Evolutionary conservation across 2,329 filamentous ascomycete species (phyloP), one percentile per base, ranked within the genome.

Genomic region (Fusarium guadeloupense): DNA sequence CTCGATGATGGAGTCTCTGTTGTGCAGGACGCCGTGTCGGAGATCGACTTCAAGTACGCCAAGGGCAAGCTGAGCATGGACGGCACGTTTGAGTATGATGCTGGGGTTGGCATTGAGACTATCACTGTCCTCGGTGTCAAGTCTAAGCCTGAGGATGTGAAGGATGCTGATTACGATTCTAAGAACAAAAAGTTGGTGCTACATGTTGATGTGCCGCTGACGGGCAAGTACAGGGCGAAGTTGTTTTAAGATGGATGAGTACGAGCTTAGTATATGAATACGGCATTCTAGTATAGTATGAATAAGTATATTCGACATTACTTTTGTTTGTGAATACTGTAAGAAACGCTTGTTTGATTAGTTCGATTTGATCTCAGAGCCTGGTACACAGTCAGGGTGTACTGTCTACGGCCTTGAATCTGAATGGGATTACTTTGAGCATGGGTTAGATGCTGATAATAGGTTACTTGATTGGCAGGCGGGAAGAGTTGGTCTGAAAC

Each of bases 1-100:
- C 78, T 93, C 4, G 91, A 94, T 62, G 91, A 94, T 55, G 91
- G 91, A 12, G 84, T 86, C 57, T 86, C 82, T 19, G 67, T 92
- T 33, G 76, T 82, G 48, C 89, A 90, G 74, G 67, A 76, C 4
- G 72, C 68, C 1, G 84, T 80, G 4, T 85, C 82, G 1, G 76
- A 84, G 49, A 80, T 92, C 41, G 73, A 78, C n/a, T 90, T 93
- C 67, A 67, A 72, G 14, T 93, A 85, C 69, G 76, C 79, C 26
- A 72, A 79, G 5, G 82, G 83, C 25, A 77, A 76, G 52, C 77
- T 90, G 17, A 76, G 66, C 2, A 76, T 81, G 30, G 76, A 73
- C 3, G 87, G 87, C 1, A 74, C 68, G 0, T 89, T 88, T 69
- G 83, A 75, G 0, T 89, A 85, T 69, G 70, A 71, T 54, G 78